These are phyloP conservation scores for Torulaspora maleeae DNA, from an alignment of 805 yeast genomes.

Conservation along the genomic window DNA sequence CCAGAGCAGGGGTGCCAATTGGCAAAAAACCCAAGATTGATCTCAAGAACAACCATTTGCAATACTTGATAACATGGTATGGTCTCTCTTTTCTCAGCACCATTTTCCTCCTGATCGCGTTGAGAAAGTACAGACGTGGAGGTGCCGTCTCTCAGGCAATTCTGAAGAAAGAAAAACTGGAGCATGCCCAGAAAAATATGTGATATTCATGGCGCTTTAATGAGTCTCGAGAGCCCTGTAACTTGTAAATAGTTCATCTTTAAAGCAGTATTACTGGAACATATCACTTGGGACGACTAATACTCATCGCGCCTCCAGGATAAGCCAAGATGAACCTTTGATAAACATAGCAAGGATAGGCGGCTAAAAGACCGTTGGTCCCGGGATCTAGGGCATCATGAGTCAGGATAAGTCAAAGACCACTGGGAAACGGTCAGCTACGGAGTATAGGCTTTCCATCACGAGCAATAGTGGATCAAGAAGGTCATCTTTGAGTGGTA, in stretches of 20 bases:
- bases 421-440: constrained; percentile 22
- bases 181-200: constrained; percentile 44
- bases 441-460: constrained; percentile 40
- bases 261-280: not conserved
- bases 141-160: constrained; percentile 30
- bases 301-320: not conserved
- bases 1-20: constrained; percentile 82
- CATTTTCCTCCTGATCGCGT: constrained; percentile 53
- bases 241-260: constrained; percentile 4
- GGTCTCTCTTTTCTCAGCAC: constrained; percentile 74
- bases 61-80: constrained; percentile 92
- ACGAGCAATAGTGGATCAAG: constrained; percentile 36
- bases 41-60: constrained; percentile 83
- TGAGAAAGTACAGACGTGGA: constrained; percentile 39
- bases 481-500: constrained; percentile 31
- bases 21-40: constrained; percentile 80
- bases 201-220: constrained; percentile 10
- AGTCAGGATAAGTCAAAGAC: constrained; percentile 15
- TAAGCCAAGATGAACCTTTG: not conserved
- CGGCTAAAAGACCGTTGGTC: not conserved
- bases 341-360: not conserved
- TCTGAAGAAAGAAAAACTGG: constrained; percentile 42
- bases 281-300: not conserved
- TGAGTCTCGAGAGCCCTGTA: not conserved
- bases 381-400: constrained; percentile 6